phyloP scores from a whole-genome alignment of 2,329 filamentous ascomycete genomes.

The Calonectria multiphialidica region DNA sequence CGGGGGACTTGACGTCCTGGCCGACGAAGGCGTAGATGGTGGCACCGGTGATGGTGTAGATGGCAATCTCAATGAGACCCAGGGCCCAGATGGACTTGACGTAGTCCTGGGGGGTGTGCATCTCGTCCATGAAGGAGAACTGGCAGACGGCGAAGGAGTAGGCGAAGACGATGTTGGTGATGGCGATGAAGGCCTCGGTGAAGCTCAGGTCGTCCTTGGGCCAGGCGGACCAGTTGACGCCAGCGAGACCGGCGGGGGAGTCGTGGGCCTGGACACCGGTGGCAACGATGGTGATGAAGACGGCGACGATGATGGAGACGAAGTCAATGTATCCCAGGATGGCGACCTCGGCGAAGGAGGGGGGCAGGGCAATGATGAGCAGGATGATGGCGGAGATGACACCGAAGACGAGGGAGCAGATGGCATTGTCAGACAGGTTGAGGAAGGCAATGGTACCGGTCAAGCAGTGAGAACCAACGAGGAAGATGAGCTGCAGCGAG shows the following conservation, averaged over 20 bases:
- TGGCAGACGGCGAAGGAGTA: conserved; percentile 24
- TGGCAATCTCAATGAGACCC: conserved; percentile 66
- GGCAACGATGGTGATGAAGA: conserved; percentile 53
- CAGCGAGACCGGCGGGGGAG: background rate
- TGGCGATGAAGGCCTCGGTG: conserved; percentile 65
- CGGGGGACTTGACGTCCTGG: conserved; percentile 68
- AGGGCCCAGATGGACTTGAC: conserved; percentile 66
- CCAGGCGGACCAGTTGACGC: conserved; percentile 48
- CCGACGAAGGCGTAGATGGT: conserved; percentile 77
- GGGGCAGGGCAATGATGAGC: conserved; percentile 53
- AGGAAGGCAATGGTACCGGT: conserved; percentile 73
- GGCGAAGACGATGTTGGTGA: conserved; percentile 62
- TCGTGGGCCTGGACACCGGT: conserved; percentile 11
- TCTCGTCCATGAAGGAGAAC: conserved; percentile 27
- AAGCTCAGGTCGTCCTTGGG: conserved; percentile 55
- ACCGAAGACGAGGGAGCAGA: conserved; percentile 44
- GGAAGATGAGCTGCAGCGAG: conserved; percentile 70
- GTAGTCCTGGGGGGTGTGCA: conserved; percentile 51
- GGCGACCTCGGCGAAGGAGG: conserved; percentile 53
- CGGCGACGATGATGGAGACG: conserved; percentile 64
- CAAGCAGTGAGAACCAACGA: conserved; percentile 73
- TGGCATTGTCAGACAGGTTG: conserved; percentile 49
- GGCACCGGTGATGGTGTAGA: conserved; percentile 73
- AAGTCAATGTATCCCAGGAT: conserved; percentile 56
- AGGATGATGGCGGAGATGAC: conserved; percentile 53